phyloP scores from a whole-genome alignment of 805 yeast species.

The Metschnikowia lunata region DNA sequence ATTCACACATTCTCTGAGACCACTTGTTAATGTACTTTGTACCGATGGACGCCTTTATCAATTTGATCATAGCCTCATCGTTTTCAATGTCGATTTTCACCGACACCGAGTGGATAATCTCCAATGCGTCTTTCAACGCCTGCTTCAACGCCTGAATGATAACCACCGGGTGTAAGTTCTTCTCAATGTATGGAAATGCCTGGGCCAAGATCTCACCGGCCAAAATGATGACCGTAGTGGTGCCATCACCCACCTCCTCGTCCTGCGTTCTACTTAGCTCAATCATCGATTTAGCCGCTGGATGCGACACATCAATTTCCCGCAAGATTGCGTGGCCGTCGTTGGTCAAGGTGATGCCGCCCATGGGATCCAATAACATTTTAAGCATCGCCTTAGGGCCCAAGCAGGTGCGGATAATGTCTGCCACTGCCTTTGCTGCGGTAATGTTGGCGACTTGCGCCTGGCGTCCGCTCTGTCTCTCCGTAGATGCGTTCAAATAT shows the following conservation, averaged over 20 bases:
- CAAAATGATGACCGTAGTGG: conserved; percentile 92
- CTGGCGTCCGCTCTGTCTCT: conserved; percentile 93
- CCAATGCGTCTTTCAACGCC: conserved; percentile 87
- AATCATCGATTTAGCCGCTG: conserved; percentile 98
- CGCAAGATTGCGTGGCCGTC: conserved; percentile 98
- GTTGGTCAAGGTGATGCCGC: conserved; percentile 93
- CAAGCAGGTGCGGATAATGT: conserved; percentile 93
- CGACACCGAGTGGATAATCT: conserved; percentile 78
- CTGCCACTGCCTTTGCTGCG: conserved; percentile 99
- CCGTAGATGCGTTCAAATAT: conserved; percentile 69
- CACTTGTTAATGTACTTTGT: conserved; percentile 91
- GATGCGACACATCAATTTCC: conserved; percentile 96
- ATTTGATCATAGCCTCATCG: conserved; percentile 80
- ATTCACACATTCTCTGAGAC: conserved; percentile 85
- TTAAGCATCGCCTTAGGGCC: conserved; percentile 99
- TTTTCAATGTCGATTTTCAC: conserved; percentile 78
- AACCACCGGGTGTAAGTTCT: conserved; percentile 94
- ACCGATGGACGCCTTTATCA: conserved; percentile 89
- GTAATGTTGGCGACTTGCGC: conserved; percentile 97
- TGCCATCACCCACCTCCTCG: conserved; percentile 98
- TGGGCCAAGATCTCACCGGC: conserved; percentile 98
- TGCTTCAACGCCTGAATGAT: conserved; percentile 90
- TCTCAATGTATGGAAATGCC: conserved; percentile 89
- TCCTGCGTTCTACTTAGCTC: conserved; percentile 96
- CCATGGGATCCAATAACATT: conserved; percentile 95